A percentile compares a stretch with the other conserved stretches of the same genome.
Evolutionary conservation across 1,139 yeast species (phyloP).

Genomic region (Candida sojae): DNA sequence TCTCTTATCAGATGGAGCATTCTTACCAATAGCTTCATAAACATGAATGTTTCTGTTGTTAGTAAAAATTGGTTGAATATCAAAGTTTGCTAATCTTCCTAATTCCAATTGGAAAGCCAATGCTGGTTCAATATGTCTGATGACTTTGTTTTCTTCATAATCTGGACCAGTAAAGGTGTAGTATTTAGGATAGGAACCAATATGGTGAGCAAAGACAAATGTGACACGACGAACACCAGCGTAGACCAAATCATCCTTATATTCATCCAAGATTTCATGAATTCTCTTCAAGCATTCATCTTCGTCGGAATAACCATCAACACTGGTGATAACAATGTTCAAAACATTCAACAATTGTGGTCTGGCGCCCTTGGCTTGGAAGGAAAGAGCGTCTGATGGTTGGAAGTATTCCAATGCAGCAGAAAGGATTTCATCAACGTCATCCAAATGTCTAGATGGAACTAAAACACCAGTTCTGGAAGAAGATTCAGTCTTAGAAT

Average conservation of each 20-base stretch:
- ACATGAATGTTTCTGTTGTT: slow-evolving; percentile 98
- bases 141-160: slow-evolving; percentile 80
- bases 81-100: slow-evolving; percentile 90
- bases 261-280: slow-evolving; percentile 64
- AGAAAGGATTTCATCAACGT: slow-evolving; percentile 77
- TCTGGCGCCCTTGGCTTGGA: slow-evolving; percentile 39
- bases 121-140: slow-evolving; percentile 98
- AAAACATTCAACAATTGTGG: slow-evolving; percentile 69
- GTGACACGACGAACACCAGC: slow-evolving; percentile 90
- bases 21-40: slow-evolving; percentile 94
- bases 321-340: slow-evolving; percentile 72
- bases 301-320: slow-evolving; percentile 76
- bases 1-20: slow-evolving; percentile 90
- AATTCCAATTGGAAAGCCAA: slow-evolving; percentile 96
- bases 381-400: slow-evolving; percentile 39
- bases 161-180: slow-evolving; percentile 92
- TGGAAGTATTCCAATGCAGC: slow-evolving; percentile 78
- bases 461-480: slow-evolving; percentile 85
- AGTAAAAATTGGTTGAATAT: slow-evolving; percentile 91
- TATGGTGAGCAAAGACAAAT: slow-evolving; percentile 79
- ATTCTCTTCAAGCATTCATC: slow-evolving; percentile 66
- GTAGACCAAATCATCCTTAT: slow-evolving; percentile 65
- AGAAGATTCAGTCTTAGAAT: slow-evolving; percentile 53
- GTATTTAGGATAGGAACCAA: slow-evolving; percentile 91
- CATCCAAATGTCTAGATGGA: slow-evolving; percentile 83